Evolutionary conservation across 106 monocot genomes (phyloP).

Genomic region (Posidonia australis): DNA sequence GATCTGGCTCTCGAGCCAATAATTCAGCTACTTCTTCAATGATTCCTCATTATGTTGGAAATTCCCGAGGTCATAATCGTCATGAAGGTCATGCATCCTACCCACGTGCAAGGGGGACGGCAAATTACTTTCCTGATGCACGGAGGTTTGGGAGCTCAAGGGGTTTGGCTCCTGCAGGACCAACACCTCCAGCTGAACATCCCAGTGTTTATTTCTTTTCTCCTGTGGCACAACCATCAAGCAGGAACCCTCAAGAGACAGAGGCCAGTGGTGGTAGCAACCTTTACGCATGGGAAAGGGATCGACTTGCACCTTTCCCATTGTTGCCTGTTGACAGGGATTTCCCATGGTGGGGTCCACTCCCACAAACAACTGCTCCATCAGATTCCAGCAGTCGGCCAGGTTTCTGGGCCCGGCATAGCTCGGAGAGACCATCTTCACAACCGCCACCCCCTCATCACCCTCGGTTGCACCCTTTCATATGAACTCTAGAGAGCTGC

Average conservation of each 20-base stretch:
- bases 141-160: constrained; percentile 13
- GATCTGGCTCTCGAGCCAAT: constrained; percentile 5
- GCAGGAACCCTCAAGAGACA: constrained; percentile 13
- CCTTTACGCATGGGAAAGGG: constrained; percentile 45
- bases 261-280: constrained; percentile 21
- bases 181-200: constrained; percentile 4
- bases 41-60: constrained; percentile 22
- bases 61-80: constrained; percentile 12
- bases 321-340: constrained; percentile 25
- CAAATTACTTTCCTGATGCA: constrained; percentile 2
- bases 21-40: constrained; percentile 2
- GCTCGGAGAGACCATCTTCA: constrained; percentile 18
- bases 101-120: background rate
- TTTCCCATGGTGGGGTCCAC: constrained; percentile 24
- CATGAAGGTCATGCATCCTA: constrained; percentile 12
- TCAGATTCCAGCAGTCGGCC: constrained; percentile 15
- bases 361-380: constrained; percentile 9
- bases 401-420: constrained; percentile 13
- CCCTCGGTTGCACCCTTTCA: constrained; percentile 16
- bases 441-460: constrained; percentile 10
- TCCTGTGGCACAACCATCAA: constrained; percentile 10
- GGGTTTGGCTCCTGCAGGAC: constrained; percentile 10
- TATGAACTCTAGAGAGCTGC: background rate
- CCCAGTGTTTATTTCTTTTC: constrained; percentile 26
- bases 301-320: constrained; percentile 34